Evolutionary conservation across 2,329 filamentous ascomycete genomes (phyloP).

Genomic region (Sordariomycetes sp.): DNA sequence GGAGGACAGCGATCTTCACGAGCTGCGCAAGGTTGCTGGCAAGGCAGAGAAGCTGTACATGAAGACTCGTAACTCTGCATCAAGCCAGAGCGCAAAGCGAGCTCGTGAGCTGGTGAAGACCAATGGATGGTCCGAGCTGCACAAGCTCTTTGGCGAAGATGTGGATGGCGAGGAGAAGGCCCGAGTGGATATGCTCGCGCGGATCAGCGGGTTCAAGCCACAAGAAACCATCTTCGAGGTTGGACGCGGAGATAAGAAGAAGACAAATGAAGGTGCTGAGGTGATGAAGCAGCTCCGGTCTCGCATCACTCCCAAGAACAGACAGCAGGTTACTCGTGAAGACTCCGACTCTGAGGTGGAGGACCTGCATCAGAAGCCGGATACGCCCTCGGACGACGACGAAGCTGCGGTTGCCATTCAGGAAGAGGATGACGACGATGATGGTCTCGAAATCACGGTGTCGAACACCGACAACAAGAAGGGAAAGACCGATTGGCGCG

Average conservation of each 20-base stretch:
- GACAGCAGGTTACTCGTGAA: constrained; percentile 25
- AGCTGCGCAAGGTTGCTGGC: constrained; percentile 61
- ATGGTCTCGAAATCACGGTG: constrained; percentile 64
- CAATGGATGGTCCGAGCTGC: constrained; percentile 63
- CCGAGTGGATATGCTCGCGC: constrained; percentile 77
- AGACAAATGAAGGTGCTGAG: constrained; percentile 59
- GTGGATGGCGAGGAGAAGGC: constrained; percentile 58
- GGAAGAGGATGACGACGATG: constrained; percentile 48
- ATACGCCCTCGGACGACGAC: constrained; percentile 22
- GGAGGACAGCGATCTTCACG: constrained; percentile 64
- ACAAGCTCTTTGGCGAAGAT: constrained; percentile 70
- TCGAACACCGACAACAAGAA: constrained; percentile 47
- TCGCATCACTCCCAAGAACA: constrained; percentile 53
- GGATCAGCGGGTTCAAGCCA: constrained; percentile 81
- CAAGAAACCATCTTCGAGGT: constrained; percentile 96
- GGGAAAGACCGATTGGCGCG: constrained; percentile 60
- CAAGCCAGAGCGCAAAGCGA: constrained; percentile 80
- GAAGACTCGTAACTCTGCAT: constrained; percentile 82
- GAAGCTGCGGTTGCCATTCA: constrained; percentile 22
- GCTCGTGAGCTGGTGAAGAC: constrained; percentile 68
- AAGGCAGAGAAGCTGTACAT: constrained; percentile 94
- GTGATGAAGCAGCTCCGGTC: constrained; percentile 66
- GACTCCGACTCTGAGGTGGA: constrained; percentile 26
- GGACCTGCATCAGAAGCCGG: constrained; percentile 16
- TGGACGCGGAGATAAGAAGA: constrained; percentile 63